These are phyloP conservation scores for Podila minutissima DNA, from an alignment of 192 early-diverging fungal genomes.

Conservation along the genomic window DNA sequence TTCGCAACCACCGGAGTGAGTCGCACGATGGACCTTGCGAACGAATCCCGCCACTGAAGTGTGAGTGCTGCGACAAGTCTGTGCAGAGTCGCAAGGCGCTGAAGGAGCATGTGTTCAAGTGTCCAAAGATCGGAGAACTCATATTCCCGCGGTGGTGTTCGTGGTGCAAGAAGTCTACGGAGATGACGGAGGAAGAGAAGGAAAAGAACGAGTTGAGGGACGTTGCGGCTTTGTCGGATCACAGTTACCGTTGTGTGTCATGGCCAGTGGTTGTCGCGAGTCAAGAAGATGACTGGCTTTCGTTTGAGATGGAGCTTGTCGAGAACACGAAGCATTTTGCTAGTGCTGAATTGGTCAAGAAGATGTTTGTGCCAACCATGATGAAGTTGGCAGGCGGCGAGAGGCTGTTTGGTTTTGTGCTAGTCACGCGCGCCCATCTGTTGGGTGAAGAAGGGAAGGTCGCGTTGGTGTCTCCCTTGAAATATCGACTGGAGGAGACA, in stretches of 20 bases:
- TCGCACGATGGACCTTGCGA: neutral
- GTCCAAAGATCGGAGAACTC: neutral
- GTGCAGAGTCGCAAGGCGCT: neutral
- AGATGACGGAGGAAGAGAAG: neutral
- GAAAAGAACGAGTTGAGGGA: neutral
- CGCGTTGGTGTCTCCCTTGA: neutral
- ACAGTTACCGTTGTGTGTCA: neutral
- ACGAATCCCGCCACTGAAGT: neutral
- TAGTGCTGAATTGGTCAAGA: constrained; percentile 41
- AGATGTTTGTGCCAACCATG: neutral
- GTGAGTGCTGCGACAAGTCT: neutral
- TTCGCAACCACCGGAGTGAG: neutral
- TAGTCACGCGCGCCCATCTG: neutral
- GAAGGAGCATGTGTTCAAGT: neutral
- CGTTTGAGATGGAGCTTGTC: neutral
- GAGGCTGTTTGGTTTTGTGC: neutral
- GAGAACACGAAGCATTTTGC: constrained; percentile 7
- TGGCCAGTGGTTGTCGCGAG: neutral
- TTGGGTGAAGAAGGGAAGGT: neutral
- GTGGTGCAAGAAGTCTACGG: neutral
- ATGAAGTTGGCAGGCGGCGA: neutral
- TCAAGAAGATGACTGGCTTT: neutral
- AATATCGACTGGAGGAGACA: neutral
- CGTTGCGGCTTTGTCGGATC: neutral
- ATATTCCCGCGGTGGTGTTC: neutral